phyloP scores from a whole-genome alignment of 805 yeast species.

The Yamadazyma paraphyllophila region DNA sequence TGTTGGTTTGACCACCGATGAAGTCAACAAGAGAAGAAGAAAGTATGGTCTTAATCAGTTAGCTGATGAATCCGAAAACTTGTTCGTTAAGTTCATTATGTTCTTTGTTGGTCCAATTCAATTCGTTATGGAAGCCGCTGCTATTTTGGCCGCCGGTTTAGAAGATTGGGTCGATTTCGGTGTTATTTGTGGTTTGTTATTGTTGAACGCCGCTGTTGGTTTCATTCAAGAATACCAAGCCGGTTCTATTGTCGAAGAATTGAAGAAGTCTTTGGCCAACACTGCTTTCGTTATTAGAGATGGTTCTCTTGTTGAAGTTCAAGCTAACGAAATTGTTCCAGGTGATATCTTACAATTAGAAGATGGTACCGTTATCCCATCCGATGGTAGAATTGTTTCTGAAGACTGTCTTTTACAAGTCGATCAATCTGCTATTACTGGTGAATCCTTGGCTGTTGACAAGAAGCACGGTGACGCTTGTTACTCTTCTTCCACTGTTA shows the following conservation, averaged over 20 bases:
- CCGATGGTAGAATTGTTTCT: constrained; percentile 87
- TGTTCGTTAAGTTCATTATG: constrained; percentile 74
- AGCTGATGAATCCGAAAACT: constrained; percentile 84
- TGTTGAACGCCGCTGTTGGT: constrained; percentile 91
- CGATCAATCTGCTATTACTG: constrained; percentile 96
- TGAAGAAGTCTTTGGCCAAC: constrained; percentile 92
- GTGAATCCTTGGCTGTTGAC: constrained; percentile 96
- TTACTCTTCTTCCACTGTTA: constrained; percentile 91
- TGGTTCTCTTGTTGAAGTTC: constrained; percentile 71
- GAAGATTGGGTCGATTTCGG: constrained; percentile 99
- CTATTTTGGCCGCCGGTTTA: constrained; percentile 91
- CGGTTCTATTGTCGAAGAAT: constrained; percentile 95
- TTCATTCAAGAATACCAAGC: constrained; percentile 97
- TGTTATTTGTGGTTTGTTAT: constrained; percentile 84
- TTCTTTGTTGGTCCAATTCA: constrained; percentile 95
- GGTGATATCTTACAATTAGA: constrained; percentile 92
- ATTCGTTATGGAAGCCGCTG: constrained; percentile 97
- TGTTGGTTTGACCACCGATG: constrained; percentile 73
- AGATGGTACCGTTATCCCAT: constrained; percentile 90
- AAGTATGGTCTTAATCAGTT: constrained; percentile 87
- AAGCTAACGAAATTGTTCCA: constrained; percentile 85
- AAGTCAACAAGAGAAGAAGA: constrained; percentile 81
- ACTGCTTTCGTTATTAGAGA: constrained; percentile 83
- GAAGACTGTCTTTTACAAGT: constrained; percentile 85
- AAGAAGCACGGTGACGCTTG: constrained; percentile 83